phyloP scores from a whole-genome alignment of 2,329 filamentous ascomycete species.

The Sarocladium brachiariae region DNA sequence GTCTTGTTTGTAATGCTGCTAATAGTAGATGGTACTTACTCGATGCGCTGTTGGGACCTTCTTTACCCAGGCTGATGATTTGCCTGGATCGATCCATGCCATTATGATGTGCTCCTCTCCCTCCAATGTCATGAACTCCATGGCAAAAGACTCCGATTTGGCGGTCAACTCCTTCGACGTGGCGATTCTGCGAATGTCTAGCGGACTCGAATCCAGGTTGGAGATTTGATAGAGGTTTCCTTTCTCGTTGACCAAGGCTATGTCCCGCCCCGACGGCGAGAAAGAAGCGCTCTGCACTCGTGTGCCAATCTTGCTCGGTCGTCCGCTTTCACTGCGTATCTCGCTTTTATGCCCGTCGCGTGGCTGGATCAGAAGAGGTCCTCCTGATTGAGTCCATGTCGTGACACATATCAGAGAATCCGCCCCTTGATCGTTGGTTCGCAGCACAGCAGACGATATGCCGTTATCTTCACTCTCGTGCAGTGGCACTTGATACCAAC shows the following conservation, averaged over 20 bases:
- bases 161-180: slow-evolving; percentile 29
- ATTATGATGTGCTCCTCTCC: slow-evolving; percentile 32
- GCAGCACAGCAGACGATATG: slow-evolving; percentile 28
- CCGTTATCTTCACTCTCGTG: slow-evolving; percentile 36
- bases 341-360: slow-evolving; percentile 28
- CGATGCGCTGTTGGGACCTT: slow-evolving; percentile 20
- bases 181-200: slow-evolving; percentile 29
- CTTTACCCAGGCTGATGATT: slow-evolving; percentile 23
- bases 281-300: slow-evolving; percentile 32
- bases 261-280: slow-evolving; percentile 28
- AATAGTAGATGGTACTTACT: slow-evolving; percentile 11
- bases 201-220: slow-evolving; percentile 29
- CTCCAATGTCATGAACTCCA: slow-evolving; percentile 29
- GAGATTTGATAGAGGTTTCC: slow-evolving; percentile 31
- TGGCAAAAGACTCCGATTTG: slow-evolving; percentile 28
- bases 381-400: slow-evolving; percentile 35
- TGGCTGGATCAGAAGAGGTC: slow-evolving; percentile 31
- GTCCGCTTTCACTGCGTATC: slow-evolving; percentile 22
- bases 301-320: slow-evolving; percentile 28
- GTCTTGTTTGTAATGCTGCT: no score
- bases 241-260: slow-evolving; percentile 34
- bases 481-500: slow-evolving; percentile 30
- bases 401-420: slow-evolving; percentile 31
- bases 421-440: slow-evolving; percentile 22
- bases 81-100: slow-evolving; percentile 30